phyloP scores from a whole-genome alignment of 2,329 filamentous ascomycete species.

The Drechslerella stenobrocha region DNA sequence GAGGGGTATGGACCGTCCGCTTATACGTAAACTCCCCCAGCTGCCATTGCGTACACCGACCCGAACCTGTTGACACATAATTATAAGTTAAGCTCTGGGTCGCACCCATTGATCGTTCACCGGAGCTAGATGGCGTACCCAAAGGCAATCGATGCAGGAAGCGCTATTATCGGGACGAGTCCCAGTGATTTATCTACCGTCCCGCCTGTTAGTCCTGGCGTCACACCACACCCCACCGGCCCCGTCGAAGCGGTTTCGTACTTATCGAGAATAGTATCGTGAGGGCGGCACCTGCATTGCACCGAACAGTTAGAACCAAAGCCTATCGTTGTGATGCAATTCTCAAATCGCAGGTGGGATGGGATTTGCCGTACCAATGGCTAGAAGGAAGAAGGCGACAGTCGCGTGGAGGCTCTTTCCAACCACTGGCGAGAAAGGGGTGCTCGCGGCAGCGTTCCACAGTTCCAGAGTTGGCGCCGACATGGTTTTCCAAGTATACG shows the following conservation, averaged over 20 bases:
- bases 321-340: constrained; percentile 4
- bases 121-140: constrained; percentile 66
- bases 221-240: constrained; percentile 39
- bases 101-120: neutral
- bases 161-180: constrained; percentile 69
- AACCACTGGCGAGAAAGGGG: constrained; percentile 78
- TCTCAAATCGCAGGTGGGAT: no score
- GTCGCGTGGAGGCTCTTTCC: constrained; percentile 70
- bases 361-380: constrained; percentile 61
- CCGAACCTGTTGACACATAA: constrained; percentile 70
- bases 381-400: constrained; percentile 74
- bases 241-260: constrained; percentile 57
- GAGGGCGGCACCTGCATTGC: constrained; percentile 64
- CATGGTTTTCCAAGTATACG: constrained; percentile 57
- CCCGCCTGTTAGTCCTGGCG: constrained; percentile 26
- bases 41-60: constrained; percentile 97
- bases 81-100: constrained; percentile 6
- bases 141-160: constrained; percentile 85
- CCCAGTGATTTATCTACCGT: constrained; percentile 52
- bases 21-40: constrained; percentile 96
- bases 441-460: constrained; percentile 89
- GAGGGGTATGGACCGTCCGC: constrained; percentile 1
- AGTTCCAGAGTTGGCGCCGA: constrained; percentile 64
- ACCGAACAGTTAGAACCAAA: constrained; percentile 40
- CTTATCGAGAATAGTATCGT: constrained; percentile 83